Conservation (phyloP, 1,284 basidiomycete species). For the Coniferiporia weirii region DNA sequence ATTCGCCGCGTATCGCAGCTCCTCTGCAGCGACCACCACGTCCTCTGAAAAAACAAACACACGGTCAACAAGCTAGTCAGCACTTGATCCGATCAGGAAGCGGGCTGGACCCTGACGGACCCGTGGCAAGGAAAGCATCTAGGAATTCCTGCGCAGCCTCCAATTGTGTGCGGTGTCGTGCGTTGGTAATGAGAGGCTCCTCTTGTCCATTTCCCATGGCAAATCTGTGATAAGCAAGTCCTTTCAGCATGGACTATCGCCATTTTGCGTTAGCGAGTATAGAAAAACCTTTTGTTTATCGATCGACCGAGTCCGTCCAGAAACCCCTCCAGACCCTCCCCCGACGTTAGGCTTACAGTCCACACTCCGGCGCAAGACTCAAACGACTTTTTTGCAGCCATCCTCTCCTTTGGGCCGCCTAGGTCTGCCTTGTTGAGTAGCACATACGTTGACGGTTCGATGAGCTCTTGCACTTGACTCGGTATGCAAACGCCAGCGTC, state of each 20-base stretch:
- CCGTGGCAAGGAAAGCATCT: conserved; percentile 56
- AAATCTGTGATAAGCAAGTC: conserved; percentile 29
- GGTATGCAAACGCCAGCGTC: conserved; percentile 36
- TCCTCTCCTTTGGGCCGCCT: conserved; percentile 16
- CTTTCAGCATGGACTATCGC: not conserved
- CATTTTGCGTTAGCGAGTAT: not conserved
- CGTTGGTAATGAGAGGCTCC: conserved; percentile 60
- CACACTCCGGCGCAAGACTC: conserved; percentile 32
- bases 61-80: too few relatives aligned
- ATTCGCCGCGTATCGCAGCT: conserved; percentile 76
- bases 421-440: conserved; percentile 76
- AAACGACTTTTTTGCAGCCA: conserved; percentile 10
- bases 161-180: conserved; percentile 73
- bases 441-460: conserved; percentile 51
- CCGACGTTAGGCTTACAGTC: conserved; percentile 59
- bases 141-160: conserved; percentile 61
- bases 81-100: not conserved
- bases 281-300: conserved; percentile 49
- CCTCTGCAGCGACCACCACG: conserved; percentile 77
- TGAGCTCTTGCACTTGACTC: conserved; percentile 38
- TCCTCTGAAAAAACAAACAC: conserved; percentile 38
- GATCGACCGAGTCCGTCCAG: conserved; percentile 48
- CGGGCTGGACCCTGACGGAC: conserved; percentile 29
- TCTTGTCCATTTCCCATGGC: conserved; percentile 29
- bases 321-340: conserved; percentile 52